phyloP scores from a whole-genome alignment of 225 moss, liverwort and hornwort species.

The Neckera pumila region DNA sequence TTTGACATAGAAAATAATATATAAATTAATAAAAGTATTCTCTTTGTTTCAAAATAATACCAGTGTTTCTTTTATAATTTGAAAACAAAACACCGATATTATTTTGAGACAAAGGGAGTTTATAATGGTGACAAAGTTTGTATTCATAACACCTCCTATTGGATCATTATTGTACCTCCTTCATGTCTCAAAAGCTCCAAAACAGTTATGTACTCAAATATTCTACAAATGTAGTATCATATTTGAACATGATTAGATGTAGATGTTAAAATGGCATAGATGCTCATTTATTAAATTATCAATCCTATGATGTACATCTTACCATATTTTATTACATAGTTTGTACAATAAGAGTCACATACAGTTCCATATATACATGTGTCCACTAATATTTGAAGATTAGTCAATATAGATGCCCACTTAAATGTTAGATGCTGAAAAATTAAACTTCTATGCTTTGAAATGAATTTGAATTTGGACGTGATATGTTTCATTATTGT shows the following conservation, averaged over 20 bases:
- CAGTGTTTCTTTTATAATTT: no score
- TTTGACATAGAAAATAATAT: background rate
- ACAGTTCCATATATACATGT: accelerated
- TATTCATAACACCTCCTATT: background rate
- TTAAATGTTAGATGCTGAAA: background rate
- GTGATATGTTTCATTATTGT: background rate
- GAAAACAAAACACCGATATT: no score
- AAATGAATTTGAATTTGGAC: background rate
- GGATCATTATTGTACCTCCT: background rate
- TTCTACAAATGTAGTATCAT: background rate
- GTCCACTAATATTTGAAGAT: background rate
- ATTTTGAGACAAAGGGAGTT: no score
- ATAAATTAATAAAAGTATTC: background rate
- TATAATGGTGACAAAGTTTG: background rate
- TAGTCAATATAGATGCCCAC: background rate
- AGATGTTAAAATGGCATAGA: background rate
- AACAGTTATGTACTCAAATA: background rate
- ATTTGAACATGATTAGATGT: background rate
- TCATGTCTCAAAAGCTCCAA: background rate
- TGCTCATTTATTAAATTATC: background rate
- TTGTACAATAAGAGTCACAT: background rate
- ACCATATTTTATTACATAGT: background rate
- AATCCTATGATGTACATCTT: background rate
- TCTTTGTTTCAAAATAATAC: no score
- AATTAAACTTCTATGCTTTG: background rate